These are phyloP conservation scores for Colletotrichum tofieldiae DNA, from an alignment of 2,329 filamentous ascomycete species.

Conservation along the genomic window DNA sequence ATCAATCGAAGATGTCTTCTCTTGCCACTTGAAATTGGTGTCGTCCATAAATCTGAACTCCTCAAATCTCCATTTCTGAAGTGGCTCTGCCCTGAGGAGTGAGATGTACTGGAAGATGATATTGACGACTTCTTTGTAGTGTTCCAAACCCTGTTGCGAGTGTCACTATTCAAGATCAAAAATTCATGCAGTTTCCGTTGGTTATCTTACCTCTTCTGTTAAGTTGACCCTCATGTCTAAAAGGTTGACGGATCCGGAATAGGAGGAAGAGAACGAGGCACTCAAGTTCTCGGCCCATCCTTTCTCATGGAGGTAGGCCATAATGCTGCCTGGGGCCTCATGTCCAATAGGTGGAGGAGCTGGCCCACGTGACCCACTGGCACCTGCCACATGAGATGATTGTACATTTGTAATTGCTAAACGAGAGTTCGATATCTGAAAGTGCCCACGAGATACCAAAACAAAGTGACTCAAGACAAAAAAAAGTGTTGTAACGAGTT, in stretches of 20 bases:
- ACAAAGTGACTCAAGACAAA: no score
- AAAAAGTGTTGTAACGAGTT: no score
- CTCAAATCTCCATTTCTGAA: slow-evolving; percentile 93
- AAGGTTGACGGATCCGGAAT: slow-evolving; percentile 81
- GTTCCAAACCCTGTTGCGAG: slow-evolving; percentile 73
- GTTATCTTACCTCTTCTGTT: slow-evolving; percentile 78
- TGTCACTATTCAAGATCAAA: background rate
- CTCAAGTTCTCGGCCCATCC: slow-evolving; percentile 81
- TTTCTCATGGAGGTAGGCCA: slow-evolving; percentile 90
- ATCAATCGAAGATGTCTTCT: slow-evolving; percentile 73
- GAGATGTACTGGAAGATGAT: slow-evolving; percentile 92
- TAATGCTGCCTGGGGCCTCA: slow-evolving; percentile 91
- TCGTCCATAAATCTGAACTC: slow-evolving; percentile 92
- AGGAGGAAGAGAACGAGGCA: slow-evolving; percentile 63
- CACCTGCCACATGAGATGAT: no score
- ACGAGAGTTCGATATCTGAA: no score
- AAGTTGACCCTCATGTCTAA: slow-evolving; percentile 85
- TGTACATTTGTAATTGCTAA: no score
- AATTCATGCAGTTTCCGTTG: background rate
- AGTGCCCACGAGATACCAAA: no score
- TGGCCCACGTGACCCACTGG: no score
- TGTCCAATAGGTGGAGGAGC: no score
- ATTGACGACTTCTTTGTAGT: slow-evolving; percentile 87
- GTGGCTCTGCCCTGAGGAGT: slow-evolving; percentile 79
- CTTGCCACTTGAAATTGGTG: slow-evolving; percentile 93